Percentiles rank a stretch among this genome's conserved stretches.
Evolutionary conservation across 78 protist species (phyloP).

Genomic region (Cavenderia fasciculata): DNA sequence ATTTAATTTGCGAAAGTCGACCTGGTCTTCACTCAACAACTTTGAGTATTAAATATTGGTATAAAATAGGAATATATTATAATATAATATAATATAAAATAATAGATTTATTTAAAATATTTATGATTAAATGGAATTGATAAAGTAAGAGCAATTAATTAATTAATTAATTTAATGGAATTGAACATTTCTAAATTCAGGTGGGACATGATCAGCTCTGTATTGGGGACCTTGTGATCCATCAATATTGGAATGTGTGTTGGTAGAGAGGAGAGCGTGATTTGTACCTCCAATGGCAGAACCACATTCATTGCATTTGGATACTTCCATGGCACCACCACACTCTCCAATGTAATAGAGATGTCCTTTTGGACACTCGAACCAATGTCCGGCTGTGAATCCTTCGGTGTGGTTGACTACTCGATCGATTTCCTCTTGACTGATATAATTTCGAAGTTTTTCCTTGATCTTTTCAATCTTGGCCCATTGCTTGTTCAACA

Average conservation of each 20-base stretch:
- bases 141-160: too few species aligned
- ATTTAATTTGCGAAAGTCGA: too few species aligned
- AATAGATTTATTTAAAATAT: too few species aligned
- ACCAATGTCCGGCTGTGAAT: constrained; percentile 39
- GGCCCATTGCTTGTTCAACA: neutral
- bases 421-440: constrained; percentile 1
- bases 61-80: too few species aligned
- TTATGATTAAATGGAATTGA: too few species aligned
- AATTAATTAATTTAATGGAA: too few species aligned
- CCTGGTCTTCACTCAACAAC: too few species aligned
- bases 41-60: too few species aligned
- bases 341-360: constrained; percentile 77
- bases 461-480: constrained; percentile 22
- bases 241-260: constrained; percentile 36
- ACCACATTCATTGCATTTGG: constrained; percentile 73
- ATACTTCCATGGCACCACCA: constrained; percentile 77
- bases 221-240: constrained; percentile 8
- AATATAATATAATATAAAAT: too few species aligned
- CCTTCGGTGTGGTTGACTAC: constrained; percentile 25
- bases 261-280: constrained; percentile 16
- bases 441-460: neutral
- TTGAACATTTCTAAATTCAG: too few species aligned
- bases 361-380: constrained; percentile 70
- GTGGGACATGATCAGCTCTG: neutral
- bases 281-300: constrained; percentile 69